A percentile compares a stretch with the other conserved stretches of the same genome.
These are phyloP conservation scores for Calonectria ilicicola DNA, from an alignment of 2,329 filamentous ascomycete genomes.

Conservation along the genomic window DNA sequence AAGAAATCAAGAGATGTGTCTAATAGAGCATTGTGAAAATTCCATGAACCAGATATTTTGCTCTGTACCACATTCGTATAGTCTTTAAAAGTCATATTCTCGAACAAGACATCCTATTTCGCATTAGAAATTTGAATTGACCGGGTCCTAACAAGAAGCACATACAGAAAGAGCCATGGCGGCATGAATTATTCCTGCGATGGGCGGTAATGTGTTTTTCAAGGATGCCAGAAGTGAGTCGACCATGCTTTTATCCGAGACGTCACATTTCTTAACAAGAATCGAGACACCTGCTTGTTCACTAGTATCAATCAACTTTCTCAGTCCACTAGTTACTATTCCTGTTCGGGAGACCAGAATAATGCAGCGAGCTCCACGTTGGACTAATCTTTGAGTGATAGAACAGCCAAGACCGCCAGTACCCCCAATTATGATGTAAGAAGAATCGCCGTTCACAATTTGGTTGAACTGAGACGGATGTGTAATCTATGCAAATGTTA, in stretches of 20 bases:
- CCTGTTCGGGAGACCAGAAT: constrained; percentile 62
- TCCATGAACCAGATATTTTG: constrained; percentile 66
- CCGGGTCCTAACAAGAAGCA: not conserved
- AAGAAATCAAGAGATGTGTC: constrained; percentile 61
- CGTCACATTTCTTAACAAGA: constrained; percentile 61
- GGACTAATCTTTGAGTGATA: constrained; percentile 61
- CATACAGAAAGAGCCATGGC: constrained; percentile 56
- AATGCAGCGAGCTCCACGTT: constrained; percentile 59
- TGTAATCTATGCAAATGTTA: constrained; percentile 21
- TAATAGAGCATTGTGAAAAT: constrained; percentile 57
- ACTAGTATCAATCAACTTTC: constrained; percentile 54
- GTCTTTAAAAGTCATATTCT: constrained; percentile 64
- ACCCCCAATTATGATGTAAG: constrained; percentile 64
- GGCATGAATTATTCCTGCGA: constrained; percentile 58
- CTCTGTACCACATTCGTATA: constrained; percentile 61
- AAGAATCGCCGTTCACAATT: constrained; percentile 54
- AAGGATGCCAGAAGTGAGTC: constrained; percentile 39
- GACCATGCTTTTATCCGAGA: constrained; percentile 52
- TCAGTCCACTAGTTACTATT: constrained; percentile 53
- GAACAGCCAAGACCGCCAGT: constrained; percentile 63
- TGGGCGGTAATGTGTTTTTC: constrained; percentile 45
- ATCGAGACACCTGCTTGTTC: constrained; percentile 54
- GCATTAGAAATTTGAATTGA: not conserved
- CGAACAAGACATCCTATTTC: constrained; percentile 59
- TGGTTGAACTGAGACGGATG: constrained; percentile 32